These are phyloP conservation scores for Aspergillus clavatus DNA, from an alignment of 2,329 filamentous ascomycete genomes.

Conservation along the genomic window DNA sequence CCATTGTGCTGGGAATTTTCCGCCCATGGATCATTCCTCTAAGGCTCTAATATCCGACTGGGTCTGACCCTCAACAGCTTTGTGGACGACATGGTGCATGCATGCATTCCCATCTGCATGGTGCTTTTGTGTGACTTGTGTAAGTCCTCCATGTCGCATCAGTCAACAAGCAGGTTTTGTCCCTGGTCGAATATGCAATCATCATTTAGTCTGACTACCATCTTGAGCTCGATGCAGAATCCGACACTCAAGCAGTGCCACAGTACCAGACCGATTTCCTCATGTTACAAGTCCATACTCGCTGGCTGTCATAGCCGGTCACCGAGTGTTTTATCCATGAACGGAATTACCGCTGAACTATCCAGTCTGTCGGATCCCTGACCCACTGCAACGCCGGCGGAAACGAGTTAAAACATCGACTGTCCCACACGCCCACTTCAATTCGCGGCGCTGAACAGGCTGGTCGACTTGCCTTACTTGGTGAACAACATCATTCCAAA, in stretches of 20 bases:
- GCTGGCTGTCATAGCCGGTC: too few relatives aligned
- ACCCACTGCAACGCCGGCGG: slow-evolving; percentile 14
- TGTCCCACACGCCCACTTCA: background rate
- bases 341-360: slow-evolving; percentile 13
- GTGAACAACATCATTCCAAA: background rate
- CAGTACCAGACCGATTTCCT: too few relatives aligned
- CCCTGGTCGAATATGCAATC: background rate
- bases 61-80: slow-evolving; percentile 5
- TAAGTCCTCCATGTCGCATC: background rate
- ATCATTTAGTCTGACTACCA: background rate
- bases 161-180: background rate
- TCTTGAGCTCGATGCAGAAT: background rate
- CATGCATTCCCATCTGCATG: slow-evolving; percentile 2
- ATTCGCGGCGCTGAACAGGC: background rate
- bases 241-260: background rate
- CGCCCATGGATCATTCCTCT: slow-evolving; percentile 12
- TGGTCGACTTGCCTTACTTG: background rate
- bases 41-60: slow-evolving; percentile 15
- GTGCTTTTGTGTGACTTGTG: slow-evolving; percentile 1
- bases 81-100: slow-evolving; percentile 1
- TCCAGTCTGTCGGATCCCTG: slow-evolving; percentile 21
- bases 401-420: background rate
- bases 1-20: slow-evolving; percentile 27
- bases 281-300: too few relatives aligned
- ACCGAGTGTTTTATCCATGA: slow-evolving; percentile 1